Conservation (phyloP, 1,139 yeast genomes). For the Kurtzmaniella quercitrusa region DNA sequence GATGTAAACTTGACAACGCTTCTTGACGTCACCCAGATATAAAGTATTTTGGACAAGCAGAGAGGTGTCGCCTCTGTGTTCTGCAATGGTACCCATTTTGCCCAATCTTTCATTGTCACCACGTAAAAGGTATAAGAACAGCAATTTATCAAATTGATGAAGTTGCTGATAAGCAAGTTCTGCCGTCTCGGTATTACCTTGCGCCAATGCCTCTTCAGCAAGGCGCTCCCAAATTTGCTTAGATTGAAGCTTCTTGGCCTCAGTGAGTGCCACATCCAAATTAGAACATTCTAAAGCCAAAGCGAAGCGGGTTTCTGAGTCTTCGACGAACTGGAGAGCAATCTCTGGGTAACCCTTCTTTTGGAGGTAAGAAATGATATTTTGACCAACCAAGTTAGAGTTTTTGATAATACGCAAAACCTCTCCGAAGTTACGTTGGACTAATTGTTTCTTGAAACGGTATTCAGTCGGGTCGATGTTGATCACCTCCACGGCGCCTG, state of each 20-base stretch:
- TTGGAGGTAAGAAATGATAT: slow-evolving; percentile 91
- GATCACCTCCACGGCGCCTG: slow-evolving; percentile 76
- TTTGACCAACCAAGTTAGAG: slow-evolving; percentile 94
- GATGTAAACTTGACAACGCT: slow-evolving; percentile 70
- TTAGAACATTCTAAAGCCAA: slow-evolving; percentile 93
- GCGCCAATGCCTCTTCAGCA: slow-evolving; percentile 81
- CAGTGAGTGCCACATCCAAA: slow-evolving; percentile 79
- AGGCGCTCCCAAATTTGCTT: slow-evolving; percentile 74
- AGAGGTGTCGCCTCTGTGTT: slow-evolving; percentile 76
- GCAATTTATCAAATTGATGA: slow-evolving; percentile 80
- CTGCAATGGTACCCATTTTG: slow-evolving; percentile 89
- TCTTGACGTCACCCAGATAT: slow-evolving; percentile 70
- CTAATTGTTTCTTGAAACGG: slow-evolving; percentile 90
- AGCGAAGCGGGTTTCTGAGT: slow-evolving; percentile 93
- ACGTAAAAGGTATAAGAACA: slow-evolving; percentile 79
- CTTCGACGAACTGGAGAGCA: slow-evolving; percentile 94
- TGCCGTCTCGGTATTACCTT: slow-evolving; percentile 82
- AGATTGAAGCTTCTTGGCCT: slow-evolving; percentile 75
- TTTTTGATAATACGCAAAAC: slow-evolving; percentile 84
- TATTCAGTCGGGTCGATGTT: slow-evolving; percentile 94
- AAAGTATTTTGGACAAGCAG: slow-evolving; percentile 82
- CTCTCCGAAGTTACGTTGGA: slow-evolving; percentile 86
- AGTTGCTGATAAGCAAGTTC: slow-evolving; percentile 89
- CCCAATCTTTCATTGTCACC: slow-evolving; percentile 74
- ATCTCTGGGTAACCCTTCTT: slow-evolving; percentile 93